phyloP scores from a whole-genome alignment of 805 yeast species.

The Metschnikowia reukaufii region DNA sequence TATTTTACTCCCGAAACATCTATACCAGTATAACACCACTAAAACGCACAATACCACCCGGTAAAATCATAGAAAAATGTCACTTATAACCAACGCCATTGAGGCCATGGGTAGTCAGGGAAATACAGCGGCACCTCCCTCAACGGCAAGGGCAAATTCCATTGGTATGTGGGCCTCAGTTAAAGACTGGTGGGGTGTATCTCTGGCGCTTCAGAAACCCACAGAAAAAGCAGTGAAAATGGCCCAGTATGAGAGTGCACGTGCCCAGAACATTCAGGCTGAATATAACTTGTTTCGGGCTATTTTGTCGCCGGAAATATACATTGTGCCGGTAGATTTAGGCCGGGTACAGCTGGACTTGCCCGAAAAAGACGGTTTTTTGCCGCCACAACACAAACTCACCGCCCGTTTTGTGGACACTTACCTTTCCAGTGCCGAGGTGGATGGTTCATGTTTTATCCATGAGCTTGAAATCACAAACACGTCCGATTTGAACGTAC shows the following conservation, averaged over 20 bases:
- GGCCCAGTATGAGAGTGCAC: constrained; percentile 20
- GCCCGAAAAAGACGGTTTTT: not conserved
- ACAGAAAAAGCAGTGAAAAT: constrained; percentile 10
- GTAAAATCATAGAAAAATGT: constrained; percentile 7
- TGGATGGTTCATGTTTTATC: constrained; percentile 27
- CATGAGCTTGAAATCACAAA: constrained; percentile 39
- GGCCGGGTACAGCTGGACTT: not conserved
- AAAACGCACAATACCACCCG: too few relatives aligned
- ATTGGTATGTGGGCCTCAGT: constrained; percentile 28
- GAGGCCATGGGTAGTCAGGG: constrained; percentile 28
- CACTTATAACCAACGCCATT: constrained; percentile 22
- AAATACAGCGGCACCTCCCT: not conserved
- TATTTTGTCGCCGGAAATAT: constrained; percentile 31
- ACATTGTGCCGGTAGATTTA: constrained; percentile 23
- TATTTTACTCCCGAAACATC: too few relatives aligned
- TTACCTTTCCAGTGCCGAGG: constrained; percentile 18
- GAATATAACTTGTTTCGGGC: constrained; percentile 38
- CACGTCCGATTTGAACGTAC: constrained; percentile 13
- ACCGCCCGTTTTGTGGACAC: constrained; percentile 30
- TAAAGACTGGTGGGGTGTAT: constrained; percentile 40
- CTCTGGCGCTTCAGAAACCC: constrained; percentile 25
- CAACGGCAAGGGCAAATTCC: constrained; percentile 15
- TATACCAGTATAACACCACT: too few relatives aligned
- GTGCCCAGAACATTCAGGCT: constrained; percentile 25
- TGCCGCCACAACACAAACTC: constrained; percentile 1